Percentiles rank a stretch among this genome's conserved stretches.
phyloP scores from a whole-genome alignment of 148 eudicot species.

The Suaeda aralocaspica region DNA sequence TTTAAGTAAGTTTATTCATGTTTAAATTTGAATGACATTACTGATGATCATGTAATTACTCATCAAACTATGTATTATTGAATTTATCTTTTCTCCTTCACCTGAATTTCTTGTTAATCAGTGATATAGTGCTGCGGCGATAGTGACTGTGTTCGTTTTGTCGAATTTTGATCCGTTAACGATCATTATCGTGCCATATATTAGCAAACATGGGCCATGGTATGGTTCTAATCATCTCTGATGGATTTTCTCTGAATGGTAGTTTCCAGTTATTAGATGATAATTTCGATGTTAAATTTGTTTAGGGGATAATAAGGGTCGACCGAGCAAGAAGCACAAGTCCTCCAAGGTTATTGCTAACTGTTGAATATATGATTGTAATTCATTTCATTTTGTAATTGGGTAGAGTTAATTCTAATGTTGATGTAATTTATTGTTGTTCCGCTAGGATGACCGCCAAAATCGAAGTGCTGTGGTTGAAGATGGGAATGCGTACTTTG shows the following conservation, averaged over 20 bases:
- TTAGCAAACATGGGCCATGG: background rate
- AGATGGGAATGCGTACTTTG: constrained; percentile 44
- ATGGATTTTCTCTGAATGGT: background rate
- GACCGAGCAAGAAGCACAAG: constrained; percentile 35
- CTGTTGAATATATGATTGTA: background rate
- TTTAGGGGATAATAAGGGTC: constrained; percentile 40
- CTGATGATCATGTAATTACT: no score
- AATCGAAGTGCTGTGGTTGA: constrained; percentile 31
- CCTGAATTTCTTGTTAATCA: no score
- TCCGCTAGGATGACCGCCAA: constrained; percentile 39
- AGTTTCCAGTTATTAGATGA: background rate
- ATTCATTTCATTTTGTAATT: background rate
- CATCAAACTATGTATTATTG: no score
- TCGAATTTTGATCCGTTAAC: no score
- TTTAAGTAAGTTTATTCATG: no score
- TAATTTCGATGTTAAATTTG: background rate
- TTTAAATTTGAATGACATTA: no score
- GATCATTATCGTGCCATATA: no score
- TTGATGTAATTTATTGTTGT: background rate
- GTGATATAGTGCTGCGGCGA: no score
- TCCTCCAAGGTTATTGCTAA: constrained; percentile 31
- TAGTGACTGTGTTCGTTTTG: no score
- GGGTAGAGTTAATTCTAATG: no score
- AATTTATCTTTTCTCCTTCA: no score
- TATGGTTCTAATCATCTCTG: background rate